Base-by-base conservation (phyloP, 257 asterid species). In the Knoxia roxburghii region DNA sequence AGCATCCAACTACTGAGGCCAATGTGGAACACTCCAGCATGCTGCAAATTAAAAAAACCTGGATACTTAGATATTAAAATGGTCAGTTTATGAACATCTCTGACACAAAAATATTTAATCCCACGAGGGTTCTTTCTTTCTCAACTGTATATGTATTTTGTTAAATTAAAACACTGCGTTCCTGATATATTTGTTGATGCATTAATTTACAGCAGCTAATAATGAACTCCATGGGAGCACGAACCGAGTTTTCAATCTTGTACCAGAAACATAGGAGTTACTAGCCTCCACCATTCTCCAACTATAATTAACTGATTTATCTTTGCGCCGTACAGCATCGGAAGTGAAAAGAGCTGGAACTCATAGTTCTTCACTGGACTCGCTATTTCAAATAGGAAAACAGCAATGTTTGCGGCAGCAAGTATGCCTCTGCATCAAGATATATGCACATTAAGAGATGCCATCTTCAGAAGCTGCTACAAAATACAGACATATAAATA, bases 221-320 rank as follows among this genome's bases (percentile, higher is more conserved):
- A 33, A 33, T 18, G 18, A 35, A 68, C 30, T 11, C 48, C 58
- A 82, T n/a, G 68, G 81, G 79, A 87, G 87, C 72, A 85, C 93
- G 91, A 79, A 85, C 91, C 88, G 58, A 81, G 70, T 52, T 74
- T 75, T 83, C 78, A 74, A 72, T 84, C 86, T 77, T 85, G 94
- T 90, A 90, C 96, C 97, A 90, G 97, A 90, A 90, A 90, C 83
- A 90, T 88, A 20, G 97, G 97, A 35, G 97, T 88, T 74, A 90
- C 70, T 39, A 90, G 88, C 75, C 97, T 88, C 97, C 97, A 90
- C 96, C 96, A 90, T 77, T 90, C 97, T 71, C 97, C 97, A 33
- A 73, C 73, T 29, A 90, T 73, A 70, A 90, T 90, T 83, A 86
- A 76, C 81, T 83, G 72, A 75, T 90, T 90, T 45, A 90, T 83